Conservation (phyloP, 2,329 filamentous ascomycete species). For the Aureobasidium lini region DNA sequence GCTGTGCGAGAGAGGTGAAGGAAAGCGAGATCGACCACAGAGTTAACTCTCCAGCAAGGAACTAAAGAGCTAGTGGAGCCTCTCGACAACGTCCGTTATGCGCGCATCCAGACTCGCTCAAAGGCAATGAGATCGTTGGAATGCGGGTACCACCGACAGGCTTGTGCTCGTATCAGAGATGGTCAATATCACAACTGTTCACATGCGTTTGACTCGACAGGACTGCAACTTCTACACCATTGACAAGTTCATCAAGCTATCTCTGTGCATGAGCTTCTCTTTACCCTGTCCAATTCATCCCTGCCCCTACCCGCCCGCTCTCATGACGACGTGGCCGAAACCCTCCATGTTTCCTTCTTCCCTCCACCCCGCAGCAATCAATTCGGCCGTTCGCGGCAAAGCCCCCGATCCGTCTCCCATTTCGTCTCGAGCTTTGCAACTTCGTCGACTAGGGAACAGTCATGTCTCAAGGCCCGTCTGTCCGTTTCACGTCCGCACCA, state of each 20-base stretch:
- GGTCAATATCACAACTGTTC: not conserved
- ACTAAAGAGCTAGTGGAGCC: conserved; percentile 14
- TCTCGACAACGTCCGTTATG: conserved; percentile 13
- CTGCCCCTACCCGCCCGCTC: not conserved
- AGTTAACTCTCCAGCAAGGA: conserved; percentile 11
- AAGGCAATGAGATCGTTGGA: conserved; percentile 13
- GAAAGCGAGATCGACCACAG: conserved; percentile 2
- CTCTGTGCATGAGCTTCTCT: not conserved
- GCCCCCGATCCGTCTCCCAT: not conserved
- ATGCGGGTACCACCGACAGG: conserved; percentile 13
- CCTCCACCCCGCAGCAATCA: conserved; percentile 1
- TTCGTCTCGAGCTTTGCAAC: not conserved
- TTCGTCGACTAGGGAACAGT: conserved; percentile 8
- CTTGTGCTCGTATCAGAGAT: conserved; percentile 2
- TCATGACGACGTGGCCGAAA: conserved; percentile 3
- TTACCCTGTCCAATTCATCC: not conserved
- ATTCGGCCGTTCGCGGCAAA: conserved; percentile 2
- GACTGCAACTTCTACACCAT: no score
- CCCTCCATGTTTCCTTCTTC: not conserved
- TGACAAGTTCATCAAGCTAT: not conserved
- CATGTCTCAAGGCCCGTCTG: not conserved
- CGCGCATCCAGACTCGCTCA: conserved; percentile 10
- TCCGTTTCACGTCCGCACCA: conserved; percentile 5
- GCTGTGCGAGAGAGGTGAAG: not conserved
- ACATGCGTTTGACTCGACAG: not conserved